These are phyloP conservation scores for Debaryomyces nepalensis DNA, from an alignment of 1,139 yeast genomes.

Conservation along the genomic window DNA sequence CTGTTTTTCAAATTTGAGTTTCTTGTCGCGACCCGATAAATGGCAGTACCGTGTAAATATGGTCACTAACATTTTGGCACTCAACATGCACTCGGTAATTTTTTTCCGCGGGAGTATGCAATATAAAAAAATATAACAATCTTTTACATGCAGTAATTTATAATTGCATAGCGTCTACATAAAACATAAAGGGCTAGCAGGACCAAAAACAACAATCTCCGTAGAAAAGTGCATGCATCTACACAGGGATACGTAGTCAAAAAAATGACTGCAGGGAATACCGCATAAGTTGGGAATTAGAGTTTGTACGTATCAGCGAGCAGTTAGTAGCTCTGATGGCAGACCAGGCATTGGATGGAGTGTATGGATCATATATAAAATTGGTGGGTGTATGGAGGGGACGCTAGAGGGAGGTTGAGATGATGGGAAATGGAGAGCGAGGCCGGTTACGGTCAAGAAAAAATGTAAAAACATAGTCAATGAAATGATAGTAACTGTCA, in stretches of 20 bases:
- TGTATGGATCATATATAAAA: too few relatives aligned
- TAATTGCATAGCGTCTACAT: too few relatives aligned
- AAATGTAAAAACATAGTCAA: too few relatives aligned
- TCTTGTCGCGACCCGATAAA: too few relatives aligned
- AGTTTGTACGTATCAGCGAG: not conserved
- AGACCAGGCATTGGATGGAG: not conserved
- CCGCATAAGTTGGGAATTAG: not conserved
- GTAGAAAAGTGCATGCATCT: not conserved
- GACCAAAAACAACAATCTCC: too few relatives aligned
- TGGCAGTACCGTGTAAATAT: conserved; percentile 1
- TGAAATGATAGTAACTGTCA: too few relatives aligned
- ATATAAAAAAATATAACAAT: not conserved
- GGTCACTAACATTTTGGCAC: conserved; percentile 4
- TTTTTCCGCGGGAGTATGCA: not conserved
- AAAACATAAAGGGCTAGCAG: too few relatives aligned
- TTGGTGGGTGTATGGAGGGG: too few relatives aligned
- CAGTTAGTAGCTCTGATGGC: not conserved
- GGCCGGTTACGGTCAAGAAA: too few relatives aligned
- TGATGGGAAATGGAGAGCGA: too few relatives aligned
- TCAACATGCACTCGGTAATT: too few relatives aligned
- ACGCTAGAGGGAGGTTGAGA: not conserved
- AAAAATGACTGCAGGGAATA: not conserved
- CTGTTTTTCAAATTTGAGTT: conserved; percentile 1
- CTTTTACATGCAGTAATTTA: too few relatives aligned
- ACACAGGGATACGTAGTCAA: not conserved